phyloP scores from a whole-genome alignment of 2,329 filamentous ascomycete species.

The Neopestalotiopsis clavispora region DNA sequence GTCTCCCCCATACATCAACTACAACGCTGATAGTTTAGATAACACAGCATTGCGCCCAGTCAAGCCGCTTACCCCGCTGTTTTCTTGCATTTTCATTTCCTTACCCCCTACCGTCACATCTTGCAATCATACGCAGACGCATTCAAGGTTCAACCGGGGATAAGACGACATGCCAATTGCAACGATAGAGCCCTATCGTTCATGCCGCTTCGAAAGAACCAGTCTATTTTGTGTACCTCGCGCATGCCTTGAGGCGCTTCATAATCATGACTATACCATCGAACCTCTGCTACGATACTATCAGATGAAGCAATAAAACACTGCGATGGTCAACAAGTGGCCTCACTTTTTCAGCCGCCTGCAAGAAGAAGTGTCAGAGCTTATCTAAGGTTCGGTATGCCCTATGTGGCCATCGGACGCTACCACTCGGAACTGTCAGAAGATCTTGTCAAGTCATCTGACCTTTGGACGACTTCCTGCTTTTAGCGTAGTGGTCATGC shows the following conservation, averaged over 20 bases:
- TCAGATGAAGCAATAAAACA: background rate
- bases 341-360: background rate
- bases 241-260: background rate
- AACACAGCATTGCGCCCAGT: too few species aligned
- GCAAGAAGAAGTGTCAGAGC: background rate
- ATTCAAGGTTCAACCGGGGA: background rate
- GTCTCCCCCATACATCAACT: too few species aligned
- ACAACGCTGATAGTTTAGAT: too few species aligned
- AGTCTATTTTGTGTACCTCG: background rate
- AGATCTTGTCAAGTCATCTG: background rate
- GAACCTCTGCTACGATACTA: background rate
- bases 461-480: background rate
- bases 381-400: conserved; percentile 16
- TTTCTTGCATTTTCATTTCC: background rate
- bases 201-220: background rate
- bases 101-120: background rate
- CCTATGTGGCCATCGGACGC: conserved; percentile 10
- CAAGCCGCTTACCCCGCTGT: too few species aligned
- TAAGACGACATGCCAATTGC: background rate
- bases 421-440: background rate
- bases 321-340: background rate
- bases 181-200: background rate
- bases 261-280: background rate
- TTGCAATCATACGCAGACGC: conserved; percentile 1
- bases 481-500: background rate